Evolutionary conservation across 2,329 filamentous ascomycete species (phyloP), one percentile per base, ranked within the genome.

Genomic region (Pseudocercospora fijiensis): DNA sequence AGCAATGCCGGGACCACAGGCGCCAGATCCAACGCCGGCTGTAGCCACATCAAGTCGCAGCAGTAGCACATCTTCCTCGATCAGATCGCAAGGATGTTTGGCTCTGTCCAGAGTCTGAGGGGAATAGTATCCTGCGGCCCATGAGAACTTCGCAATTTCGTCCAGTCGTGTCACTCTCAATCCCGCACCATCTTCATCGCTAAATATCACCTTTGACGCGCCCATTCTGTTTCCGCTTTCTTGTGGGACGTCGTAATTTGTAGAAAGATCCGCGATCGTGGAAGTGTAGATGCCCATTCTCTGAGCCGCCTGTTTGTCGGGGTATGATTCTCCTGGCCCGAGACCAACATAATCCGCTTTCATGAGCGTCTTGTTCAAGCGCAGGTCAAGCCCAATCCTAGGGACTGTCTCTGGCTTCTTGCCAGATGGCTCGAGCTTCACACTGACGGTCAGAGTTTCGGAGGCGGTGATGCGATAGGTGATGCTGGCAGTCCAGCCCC

Each of bases 221-320:
- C 84, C 84, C 65, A 83, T 84, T 20, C 84, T 79, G 72, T 90
- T 90, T 1, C 86, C 86, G 47, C 83, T 85, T 70, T 90, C 88
- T 73, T 90, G 88, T 0, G 88, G 88, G 13, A 86, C 85, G 22
- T 90, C 88, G 71, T 89, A 90, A 0, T 80, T 78, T 0, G 82
- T 82, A 67, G 83, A 82, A 30, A 90, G 78, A 0, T 82, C 80
- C 0, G 78, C 76, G 1, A 86, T 76, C 1, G 69, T 69, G n/a
- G 73, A 69, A 0, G 71, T 72, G 74, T 79, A 86, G 45, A 85
- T 77, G 1, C 84, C 86, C 0, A 85, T 70, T 3, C 76, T 78
- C 68, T 87, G 85, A 1, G 84, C 82, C 9, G 77, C 69, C 63
- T 88, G 88, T 74, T 85, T 87, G 76, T 90, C 88, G 10, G 78